Evolutionary conservation across 2,329 filamentous ascomycete genomes (phyloP).

Genomic region (Hyphodiscus sp.): DNA sequence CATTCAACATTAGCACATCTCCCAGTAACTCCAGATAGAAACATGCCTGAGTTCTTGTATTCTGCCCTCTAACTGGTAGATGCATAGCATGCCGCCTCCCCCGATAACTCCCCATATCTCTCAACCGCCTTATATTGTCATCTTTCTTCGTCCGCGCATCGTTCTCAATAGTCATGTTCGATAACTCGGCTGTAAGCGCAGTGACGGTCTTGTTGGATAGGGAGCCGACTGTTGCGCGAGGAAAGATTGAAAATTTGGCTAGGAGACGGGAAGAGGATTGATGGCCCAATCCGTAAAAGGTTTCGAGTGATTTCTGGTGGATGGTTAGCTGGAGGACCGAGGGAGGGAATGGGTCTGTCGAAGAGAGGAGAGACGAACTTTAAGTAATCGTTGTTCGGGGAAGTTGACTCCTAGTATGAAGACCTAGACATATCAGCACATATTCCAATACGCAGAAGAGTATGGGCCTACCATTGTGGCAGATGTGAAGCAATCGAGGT

Average conservation of each 20-base stretch:
- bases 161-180: conserved; percentile 89
- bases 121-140: conserved; percentile 80
- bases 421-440: conserved; percentile 37
- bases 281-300: conserved; percentile 80
- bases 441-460: no score
- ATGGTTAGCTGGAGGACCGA: conserved; percentile 1
- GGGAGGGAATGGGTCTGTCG: background rate
- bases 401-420: conserved; percentile 87
- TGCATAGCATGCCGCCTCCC: conserved; percentile 89
- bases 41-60: conserved; percentile 67
- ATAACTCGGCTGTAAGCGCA: conserved; percentile 76
- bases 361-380: conserved; percentile 47
- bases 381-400: conserved; percentile 73
- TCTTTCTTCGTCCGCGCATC: conserved; percentile 71
- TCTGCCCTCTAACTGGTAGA: conserved; percentile 84
- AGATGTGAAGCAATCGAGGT: background rate
- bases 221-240: conserved; percentile 69
- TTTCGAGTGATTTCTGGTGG: conserved; percentile 64
- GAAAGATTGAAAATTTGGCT: conserved; percentile 84
- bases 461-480: conserved; percentile 22
- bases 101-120: conserved; percentile 85
- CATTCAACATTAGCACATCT: conserved; percentile 3
- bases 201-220: conserved; percentile 71
- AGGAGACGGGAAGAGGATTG: conserved; percentile 67
- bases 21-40: background rate